Conservation (phyloP, 805 yeast species). For the Metschnikowia colocasiae region DNA sequence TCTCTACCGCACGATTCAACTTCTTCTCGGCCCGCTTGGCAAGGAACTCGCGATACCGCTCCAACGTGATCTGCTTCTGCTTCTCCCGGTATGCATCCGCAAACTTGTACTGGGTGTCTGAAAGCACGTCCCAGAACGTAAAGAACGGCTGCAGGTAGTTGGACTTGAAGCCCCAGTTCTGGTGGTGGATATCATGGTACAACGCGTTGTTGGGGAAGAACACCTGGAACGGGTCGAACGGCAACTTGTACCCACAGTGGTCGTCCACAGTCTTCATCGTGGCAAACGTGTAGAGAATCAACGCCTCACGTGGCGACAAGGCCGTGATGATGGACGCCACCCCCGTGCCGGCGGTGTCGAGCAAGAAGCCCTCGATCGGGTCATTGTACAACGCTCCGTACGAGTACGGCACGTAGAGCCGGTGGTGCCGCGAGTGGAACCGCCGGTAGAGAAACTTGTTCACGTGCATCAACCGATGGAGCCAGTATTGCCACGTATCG, state of each 20-base stretch:
- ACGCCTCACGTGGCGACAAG: slow-evolving; percentile 72
- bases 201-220: slow-evolving; percentile 93
- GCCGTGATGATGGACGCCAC: slow-evolving; percentile 62
- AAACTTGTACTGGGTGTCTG: slow-evolving; percentile 66
- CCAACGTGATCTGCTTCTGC: slow-evolving; percentile 65
- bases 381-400: slow-evolving; percentile 94
- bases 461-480: slow-evolving; percentile 86
- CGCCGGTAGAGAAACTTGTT: slow-evolving; percentile 70
- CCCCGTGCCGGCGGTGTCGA: slow-evolving; percentile 93
- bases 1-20: slow-evolving; percentile 1
- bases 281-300: slow-evolving; percentile 75
- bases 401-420: slow-evolving; percentile 93
- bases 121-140: slow-evolving; percentile 81
- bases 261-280: slow-evolving; percentile 97
- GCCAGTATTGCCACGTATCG: slow-evolving; percentile 93
- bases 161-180: slow-evolving; percentile 88
- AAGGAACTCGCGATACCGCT: slow-evolving; percentile 59
- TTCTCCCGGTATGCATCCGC: slow-evolving; percentile 59
- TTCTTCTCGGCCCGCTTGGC: slow-evolving; percentile 13
- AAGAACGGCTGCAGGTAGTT: slow-evolving; percentile 96
- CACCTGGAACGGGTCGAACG: slow-evolving; percentile 85
- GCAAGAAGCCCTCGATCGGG: slow-evolving; percentile 87
- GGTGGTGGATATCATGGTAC: slow-evolving; percentile 97
- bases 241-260: slow-evolving; percentile 96
- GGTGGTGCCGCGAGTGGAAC: slow-evolving; percentile 93